Percentiles rank a stretch among this genome's conserved stretches.
These are phyloP conservation scores for Dioscorea zingiberensis DNA, from an alignment of 106 monocot genomes.

Conservation along the genomic window DNA sequence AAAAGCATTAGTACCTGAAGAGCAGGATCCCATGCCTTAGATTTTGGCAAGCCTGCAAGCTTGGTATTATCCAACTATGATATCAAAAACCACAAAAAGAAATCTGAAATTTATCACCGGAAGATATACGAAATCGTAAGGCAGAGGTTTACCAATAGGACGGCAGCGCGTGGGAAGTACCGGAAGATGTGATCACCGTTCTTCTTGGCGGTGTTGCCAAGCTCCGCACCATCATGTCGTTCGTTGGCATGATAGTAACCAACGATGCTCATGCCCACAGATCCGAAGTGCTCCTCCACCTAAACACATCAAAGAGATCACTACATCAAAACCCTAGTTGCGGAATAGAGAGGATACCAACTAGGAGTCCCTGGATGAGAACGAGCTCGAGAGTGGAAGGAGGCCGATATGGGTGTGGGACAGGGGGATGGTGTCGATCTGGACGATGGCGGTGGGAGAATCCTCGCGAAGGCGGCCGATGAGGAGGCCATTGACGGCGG, in stretches of 20 bases:
- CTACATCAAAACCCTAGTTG: not conserved
- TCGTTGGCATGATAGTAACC: constrained; percentile 96
- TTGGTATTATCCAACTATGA: constrained; percentile 73
- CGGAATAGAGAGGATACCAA: not conserved
- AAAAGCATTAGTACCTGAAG: constrained; percentile 41
- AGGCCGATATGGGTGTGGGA: constrained; percentile 75
- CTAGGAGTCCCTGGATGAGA: constrained; percentile 49
- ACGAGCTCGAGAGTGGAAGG: constrained; percentile 92
- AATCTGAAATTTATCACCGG: too few relatives aligned
- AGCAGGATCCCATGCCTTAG: constrained; percentile 59
- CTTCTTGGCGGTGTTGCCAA: constrained; percentile 59
- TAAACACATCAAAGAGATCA: constrained; percentile 3
- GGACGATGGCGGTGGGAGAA: constrained; percentile 28
- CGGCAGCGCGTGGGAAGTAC: constrained; percentile 73
- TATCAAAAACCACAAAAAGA: not conserved
- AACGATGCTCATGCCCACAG: constrained; percentile 56
- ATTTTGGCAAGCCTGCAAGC: constrained; percentile 42
- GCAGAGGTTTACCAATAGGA: constrained; percentile 48
- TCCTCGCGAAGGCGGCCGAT: constrained; percentile 56
- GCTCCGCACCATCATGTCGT: constrained; percentile 57
- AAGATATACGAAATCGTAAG: not conserved
- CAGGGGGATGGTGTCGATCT: constrained; percentile 72
- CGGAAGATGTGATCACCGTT: constrained; percentile 90
- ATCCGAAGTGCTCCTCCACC: constrained; percentile 81
- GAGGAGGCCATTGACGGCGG: constrained; percentile 82